phyloP scores from a whole-genome alignment of 108 stramenopile genomes.

The Heterococcus sp. region DNA sequence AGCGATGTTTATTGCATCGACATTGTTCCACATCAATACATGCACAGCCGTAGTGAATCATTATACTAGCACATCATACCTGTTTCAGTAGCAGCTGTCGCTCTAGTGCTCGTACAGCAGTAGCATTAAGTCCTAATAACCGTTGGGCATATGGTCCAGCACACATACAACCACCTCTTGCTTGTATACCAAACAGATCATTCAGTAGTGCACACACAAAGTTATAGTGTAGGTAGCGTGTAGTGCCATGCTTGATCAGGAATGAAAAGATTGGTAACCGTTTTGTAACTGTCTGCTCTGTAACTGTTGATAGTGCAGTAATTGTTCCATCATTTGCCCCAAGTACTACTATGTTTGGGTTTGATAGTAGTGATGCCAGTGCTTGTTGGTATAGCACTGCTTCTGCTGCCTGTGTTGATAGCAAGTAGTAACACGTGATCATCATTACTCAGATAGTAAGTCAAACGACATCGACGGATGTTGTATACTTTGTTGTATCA shows the following conservation, averaged over 20 bases:
- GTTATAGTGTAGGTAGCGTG: slow-evolving; percentile 84
- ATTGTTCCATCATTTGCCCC: slow-evolving; percentile 11
- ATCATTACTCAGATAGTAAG: too few relatives aligned
- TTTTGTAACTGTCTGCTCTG: slow-evolving; percentile 27
- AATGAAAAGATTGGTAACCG: slow-evolving; percentile 76
- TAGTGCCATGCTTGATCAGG: slow-evolving; percentile 46
- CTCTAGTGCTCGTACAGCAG: slow-evolving; percentile 59
- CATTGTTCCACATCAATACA: too few relatives aligned
- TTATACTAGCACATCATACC: too few relatives aligned
- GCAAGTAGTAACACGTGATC: background rate
- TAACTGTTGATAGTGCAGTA: too few relatives aligned
- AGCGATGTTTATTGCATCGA: too few relatives aligned
- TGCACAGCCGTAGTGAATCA: too few relatives aligned
- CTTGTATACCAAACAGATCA: slow-evolving; percentile 96
- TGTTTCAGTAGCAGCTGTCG: slow-evolving; percentile 68
- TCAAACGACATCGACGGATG: too few relatives aligned
- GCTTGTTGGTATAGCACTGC: slow-evolving; percentile 19
- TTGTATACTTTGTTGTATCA: too few relatives aligned
- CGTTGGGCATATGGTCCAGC: slow-evolving; percentile 53
- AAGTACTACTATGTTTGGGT: slow-evolving; percentile 42
- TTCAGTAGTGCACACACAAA: slow-evolving; percentile 92
- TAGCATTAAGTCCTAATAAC: slow-evolving; percentile 38
- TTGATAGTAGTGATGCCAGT: slow-evolving; percentile 1
- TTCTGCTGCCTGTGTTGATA: slow-evolving; percentile 20
- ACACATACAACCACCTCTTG: slow-evolving; percentile 54